These are phyloP conservation scores for Fraxinus floribunda DNA, from an alignment of 305 asterid species.

Conservation along the genomic window DNA sequence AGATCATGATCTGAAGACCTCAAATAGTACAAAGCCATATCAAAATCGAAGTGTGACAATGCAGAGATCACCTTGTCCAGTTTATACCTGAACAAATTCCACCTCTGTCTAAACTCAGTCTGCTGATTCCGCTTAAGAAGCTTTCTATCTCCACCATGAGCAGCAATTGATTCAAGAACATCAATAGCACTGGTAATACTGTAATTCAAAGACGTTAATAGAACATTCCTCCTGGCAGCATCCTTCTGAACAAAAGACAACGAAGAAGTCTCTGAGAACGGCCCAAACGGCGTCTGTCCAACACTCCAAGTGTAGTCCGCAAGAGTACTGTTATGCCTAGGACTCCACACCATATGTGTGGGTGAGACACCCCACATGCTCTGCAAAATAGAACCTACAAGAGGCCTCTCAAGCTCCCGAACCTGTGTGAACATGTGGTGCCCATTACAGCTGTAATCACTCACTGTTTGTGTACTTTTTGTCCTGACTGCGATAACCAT, in stretches of 20 bases:
- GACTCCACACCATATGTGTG: slow-evolving; percentile 87
- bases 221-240: slow-evolving; percentile 85
- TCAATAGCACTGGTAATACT: slow-evolving; percentile 71
- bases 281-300: slow-evolving; percentile 94
- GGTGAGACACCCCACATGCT: slow-evolving; percentile 98
- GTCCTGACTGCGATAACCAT: slow-evolving; percentile 94
- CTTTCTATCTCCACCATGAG: slow-evolving; percentile 83
- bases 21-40: slow-evolving; percentile 66
- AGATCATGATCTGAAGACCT: slow-evolving; percentile 89
- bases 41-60: slow-evolving; percentile 82
- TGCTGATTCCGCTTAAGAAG: slow-evolving; percentile 56
- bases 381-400: slow-evolving; percentile 88
- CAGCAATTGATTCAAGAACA: slow-evolving; percentile 68
- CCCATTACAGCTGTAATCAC: slow-evolving; percentile 84
- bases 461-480: slow-evolving; percentile 80
- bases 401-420: slow-evolving; percentile 80
- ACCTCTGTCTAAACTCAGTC: slow-evolving; percentile 65
- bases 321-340: slow-evolving; percentile 71
- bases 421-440: slow-evolving; percentile 75
- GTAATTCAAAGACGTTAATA: slow-evolving; percentile 69
- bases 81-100: slow-evolving; percentile 89
- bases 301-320: slow-evolving; percentile 94
- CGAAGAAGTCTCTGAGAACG: slow-evolving; percentile 74
- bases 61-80: slow-evolving; percentile 77
- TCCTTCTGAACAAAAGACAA: slow-evolving; percentile 89